Evolutionary conservation across 176 grass and related monocot species (phyloP).

Genomic region (Sorghum bicolor): Sorghum_bicolor_NCBIv3 NC_012876.2:4459001-4459500

Average conservation of each 20-base stretch:
- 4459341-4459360: constrained; percentile 97
- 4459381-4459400: constrained; percentile 99
- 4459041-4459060: constrained; percentile 99
- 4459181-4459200: constrained; percentile 97
- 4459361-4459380: constrained; percentile 99
- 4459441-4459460: constrained; percentile 91
- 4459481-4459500: constrained; percentile 85
- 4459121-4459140: constrained; percentile 92
- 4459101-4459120: constrained; percentile 98
- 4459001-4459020: constrained; percentile 99
- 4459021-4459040: constrained; percentile 88
- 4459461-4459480: constrained; percentile 81
- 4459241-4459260: constrained; percentile 97
- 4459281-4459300: constrained; percentile 98
- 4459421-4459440: constrained; percentile 99
- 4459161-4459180: constrained; percentile 92
- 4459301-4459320: constrained; percentile 98
- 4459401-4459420: constrained; percentile 95
- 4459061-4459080: constrained; percentile 98
- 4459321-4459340: constrained; percentile 93
- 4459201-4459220: constrained; percentile 87
- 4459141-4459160: constrained; percentile 95
- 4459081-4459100: constrained; percentile 93
- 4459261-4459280: constrained; percentile 86
- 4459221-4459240: constrained; percentile 99